Evolutionary conservation across 2,329 filamentous ascomycete genomes (phyloP).

Genomic region (Zasmidium angulare): DNA sequence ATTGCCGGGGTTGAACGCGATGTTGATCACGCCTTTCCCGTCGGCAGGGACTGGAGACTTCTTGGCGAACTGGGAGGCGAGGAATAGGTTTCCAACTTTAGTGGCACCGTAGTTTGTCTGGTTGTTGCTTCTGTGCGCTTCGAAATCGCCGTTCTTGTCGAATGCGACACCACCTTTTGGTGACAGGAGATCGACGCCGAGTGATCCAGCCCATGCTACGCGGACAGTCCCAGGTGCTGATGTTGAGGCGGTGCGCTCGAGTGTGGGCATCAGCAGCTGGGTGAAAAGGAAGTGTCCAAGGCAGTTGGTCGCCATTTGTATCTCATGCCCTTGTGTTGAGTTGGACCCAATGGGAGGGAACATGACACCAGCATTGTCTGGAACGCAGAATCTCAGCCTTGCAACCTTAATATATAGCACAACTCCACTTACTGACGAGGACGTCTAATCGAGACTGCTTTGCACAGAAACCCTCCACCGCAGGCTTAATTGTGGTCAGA

Average conservation of each 20-base stretch:
- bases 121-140: slow-evolving; percentile 3
- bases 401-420: too few relatives aligned
- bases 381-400: background rate
- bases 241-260: slow-evolving; percentile 26
- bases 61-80: slow-evolving; percentile 26
- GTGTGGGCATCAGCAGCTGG: slow-evolving; percentile 32
- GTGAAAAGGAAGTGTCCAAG: slow-evolving; percentile 37
- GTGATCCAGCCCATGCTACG: slow-evolving; percentile 32
- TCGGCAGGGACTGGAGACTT: slow-evolving; percentile 17
- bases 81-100: slow-evolving; percentile 33
- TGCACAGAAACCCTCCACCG: slow-evolving; percentile 35
- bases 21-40: slow-evolving; percentile 22
- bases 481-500: slow-evolving; percentile 34
- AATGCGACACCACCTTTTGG: slow-evolving; percentile 26
- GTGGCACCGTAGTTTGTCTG: slow-evolving; percentile 28
- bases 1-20: slow-evolving; percentile 36
- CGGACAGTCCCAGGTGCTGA: slow-evolving; percentile 27
- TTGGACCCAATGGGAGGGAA: slow-evolving; percentile 36
- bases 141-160: slow-evolving; percentile 9
- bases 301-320: slow-evolving; percentile 37
- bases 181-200: slow-evolving; percentile 23
- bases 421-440: slow-evolving; percentile 33
- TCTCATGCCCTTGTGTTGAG: slow-evolving; percentile 34
- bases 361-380: slow-evolving; percentile 22
- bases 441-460: slow-evolving; percentile 42